Percentiles rank a stretch among this genome's conserved stretches.
Evolutionary conservation across 2,329 filamentous ascomycete species (phyloP).

Genomic region (Penicillium oxalicum): DNA sequence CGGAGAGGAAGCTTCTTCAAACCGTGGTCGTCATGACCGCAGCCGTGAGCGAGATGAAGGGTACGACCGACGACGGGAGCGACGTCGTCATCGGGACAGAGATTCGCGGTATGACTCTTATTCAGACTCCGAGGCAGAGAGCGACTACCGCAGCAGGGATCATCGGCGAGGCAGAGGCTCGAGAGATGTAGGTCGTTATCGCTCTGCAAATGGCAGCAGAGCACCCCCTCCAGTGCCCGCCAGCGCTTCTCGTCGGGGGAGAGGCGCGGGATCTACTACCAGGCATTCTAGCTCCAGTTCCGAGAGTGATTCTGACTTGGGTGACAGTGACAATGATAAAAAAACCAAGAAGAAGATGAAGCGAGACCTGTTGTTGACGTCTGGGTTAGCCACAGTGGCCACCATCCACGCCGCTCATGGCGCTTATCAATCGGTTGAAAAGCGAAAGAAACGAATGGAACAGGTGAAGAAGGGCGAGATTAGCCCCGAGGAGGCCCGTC

Average conservation of each 20-base stretch:
- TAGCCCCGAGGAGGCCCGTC: slow-evolving; percentile 55
- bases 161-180: slow-evolving; percentile 30
- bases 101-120: slow-evolving; percentile 30
- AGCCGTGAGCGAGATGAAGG: slow-evolving; percentile 17
- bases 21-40: slow-evolving; percentile 22
- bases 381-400: slow-evolving; percentile 61
- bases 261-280: slow-evolving; percentile 6
- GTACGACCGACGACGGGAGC: slow-evolving; percentile 20
- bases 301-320: slow-evolving; percentile 47
- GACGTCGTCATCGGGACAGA: slow-evolving; percentile 21
- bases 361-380: slow-evolving; percentile 61
- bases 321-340: slow-evolving; percentile 58
- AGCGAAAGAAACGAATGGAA: slow-evolving; percentile 55
- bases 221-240: slow-evolving; percentile 20
- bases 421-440: slow-evolving; percentile 58
- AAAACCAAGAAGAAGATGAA: slow-evolving; percentile 57
- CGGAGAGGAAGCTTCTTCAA: slow-evolving; percentile 21
- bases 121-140: slow-evolving; percentile 39
- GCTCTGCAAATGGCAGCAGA: slow-evolving; percentile 21
- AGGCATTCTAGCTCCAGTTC: slow-evolving; percentile 13
- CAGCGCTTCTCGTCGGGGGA: slow-evolving; percentile 17
- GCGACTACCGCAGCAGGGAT: slow-evolving; percentile 29
- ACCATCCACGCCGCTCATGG: slow-evolving; percentile 64
- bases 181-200: slow-evolving; percentile 42
- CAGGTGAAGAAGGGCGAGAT: slow-evolving; percentile 60